Base-by-base conservation (phyloP, 441 rosid genomes). In the Aleurites moluccanus region DNA sequence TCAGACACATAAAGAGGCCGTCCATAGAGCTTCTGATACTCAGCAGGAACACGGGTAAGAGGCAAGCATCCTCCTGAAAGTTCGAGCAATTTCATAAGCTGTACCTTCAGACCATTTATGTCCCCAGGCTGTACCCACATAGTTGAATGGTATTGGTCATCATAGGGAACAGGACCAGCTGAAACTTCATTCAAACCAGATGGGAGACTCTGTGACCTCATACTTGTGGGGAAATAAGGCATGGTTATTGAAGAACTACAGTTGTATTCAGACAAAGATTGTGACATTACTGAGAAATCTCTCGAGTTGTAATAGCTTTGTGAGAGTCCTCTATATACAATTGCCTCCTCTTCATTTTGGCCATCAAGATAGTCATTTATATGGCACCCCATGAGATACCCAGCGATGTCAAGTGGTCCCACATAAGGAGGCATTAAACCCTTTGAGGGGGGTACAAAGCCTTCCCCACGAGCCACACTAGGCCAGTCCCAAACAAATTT, bases 401-500 rank as follows among this genome's bases (percentile, higher is more conserved):
- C 84, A 52, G 87, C 28, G 52, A 86, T 64, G 62, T 86, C 89
- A 30, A 79, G 50, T 30, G 84, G 70, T 53, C 82, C 77, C 47
- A 76, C 83, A 72, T 78, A 89, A 74, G 92, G 76, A 69, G 86
- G 86, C 78, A 79, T 64, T 57, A 79, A 65, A 72, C 84, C 73
- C 80, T 87, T 91, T 0, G 85, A 72, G 0, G 85, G 72, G 4
- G 89, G 92, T 28, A 89, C 88, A 82, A 89, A 96, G n/a, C 99
- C 99, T 87, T 93, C 97, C 50, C 99, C 99, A 25, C 86, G 97
- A 83, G 92, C 97, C 81, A 96, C 91, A 70, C 96, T 90, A n/a
- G 90, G 89, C 99, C 99, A 96, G 77, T 96, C 98, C 99, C 99
- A 96, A 40, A 96, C 96, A 77, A 88, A 96, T 73, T 82, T 93